Evolutionary conservation across 2,329 filamentous ascomycete genomes (phyloP).

Genomic region (Sarocladium kiliense): DNA sequence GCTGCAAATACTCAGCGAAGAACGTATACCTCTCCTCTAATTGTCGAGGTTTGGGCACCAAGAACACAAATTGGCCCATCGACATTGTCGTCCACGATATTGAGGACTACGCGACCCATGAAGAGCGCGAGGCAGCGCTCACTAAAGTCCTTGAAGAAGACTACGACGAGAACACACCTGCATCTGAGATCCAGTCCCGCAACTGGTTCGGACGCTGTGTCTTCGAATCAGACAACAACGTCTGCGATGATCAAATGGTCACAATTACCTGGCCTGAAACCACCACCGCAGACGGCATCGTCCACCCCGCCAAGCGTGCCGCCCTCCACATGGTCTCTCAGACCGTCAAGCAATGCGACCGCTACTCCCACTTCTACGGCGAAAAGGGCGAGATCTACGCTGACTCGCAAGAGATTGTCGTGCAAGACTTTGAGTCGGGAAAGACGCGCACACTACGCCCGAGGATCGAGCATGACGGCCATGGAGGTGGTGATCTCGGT

Average conservation of each 20-base stretch:
- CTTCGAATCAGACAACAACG: constrained; percentile 87
- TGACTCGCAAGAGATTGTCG: constrained; percentile 70
- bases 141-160: constrained; percentile 43
- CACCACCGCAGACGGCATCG: not conserved
- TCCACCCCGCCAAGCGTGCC: constrained; percentile 67
- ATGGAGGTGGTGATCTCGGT: constrained; percentile 41
- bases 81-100: constrained; percentile 90
- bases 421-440: constrained; percentile 53
- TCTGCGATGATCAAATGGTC: constrained; percentile 88
- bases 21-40: constrained; percentile 72
- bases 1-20: constrained; percentile 81
- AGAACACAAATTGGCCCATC: constrained; percentile 74
- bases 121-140: constrained; percentile 33
- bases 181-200: constrained; percentile 40
- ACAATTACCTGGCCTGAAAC: constrained; percentile 78
- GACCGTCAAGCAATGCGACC: constrained; percentile 79
- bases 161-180: constrained; percentile 44
- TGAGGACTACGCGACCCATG: constrained; percentile 60
- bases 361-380: constrained; percentile 82
- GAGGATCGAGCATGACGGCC: constrained; percentile 26
- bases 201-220: constrained; percentile 95
- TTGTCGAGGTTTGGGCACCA: constrained; percentile 49
- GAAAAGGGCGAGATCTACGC: constrained; percentile 81
- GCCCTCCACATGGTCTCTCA: constrained; percentile 93
- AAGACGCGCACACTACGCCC: constrained; percentile 24